Percentiles rank a stretch among this genome's conserved stretches.
These are phyloP conservation scores for Fistulinella prunicolor DNA, from an alignment of 768 basidiomycete species.

Conservation along the genomic window DNA sequence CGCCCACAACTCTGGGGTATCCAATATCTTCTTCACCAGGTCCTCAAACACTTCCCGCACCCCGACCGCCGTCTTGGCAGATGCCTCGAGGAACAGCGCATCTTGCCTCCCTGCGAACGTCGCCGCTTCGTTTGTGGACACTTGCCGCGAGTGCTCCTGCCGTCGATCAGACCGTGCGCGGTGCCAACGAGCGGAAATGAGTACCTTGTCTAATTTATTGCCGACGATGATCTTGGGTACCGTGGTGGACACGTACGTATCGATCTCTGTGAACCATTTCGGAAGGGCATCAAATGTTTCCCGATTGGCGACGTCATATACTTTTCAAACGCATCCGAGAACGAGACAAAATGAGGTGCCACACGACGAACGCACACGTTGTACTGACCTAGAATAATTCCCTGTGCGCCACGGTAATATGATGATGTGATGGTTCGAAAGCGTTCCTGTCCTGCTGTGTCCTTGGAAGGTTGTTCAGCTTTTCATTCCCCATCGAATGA, in stretches of 20 bases:
- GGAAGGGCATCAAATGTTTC: constrained; percentile 95
- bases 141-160: constrained; percentile 89
- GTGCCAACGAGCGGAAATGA: not conserved
- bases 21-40: constrained; percentile 78
- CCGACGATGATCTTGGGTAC: constrained; percentile 96
- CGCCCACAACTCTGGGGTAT: constrained; percentile 81
- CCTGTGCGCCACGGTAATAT: constrained; percentile 90
- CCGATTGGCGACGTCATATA: constrained; percentile 92
- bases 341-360: not conserved
- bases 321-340: too few relatives aligned
- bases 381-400: constrained; percentile 65
- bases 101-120: constrained; percentile 80
- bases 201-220: constrained; percentile 91
- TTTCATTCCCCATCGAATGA: not conserved
- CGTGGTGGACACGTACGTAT: constrained; percentile 82
- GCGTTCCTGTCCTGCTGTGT: constrained; percentile 95
- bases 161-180: not conserved
- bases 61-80: constrained; percentile 86
- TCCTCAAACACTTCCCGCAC: constrained; percentile 76
- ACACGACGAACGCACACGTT: not conserved
- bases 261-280: constrained; percentile 88
- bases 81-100: constrained; percentile 87
- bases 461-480: constrained; percentile 41
- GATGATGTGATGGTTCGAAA: constrained; percentile 94
- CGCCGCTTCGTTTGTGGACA: constrained; percentile 72